Base-by-base conservation (phyloP, 495 filamentous ascomycete species). In the Choiromyces venosus region DNA sequence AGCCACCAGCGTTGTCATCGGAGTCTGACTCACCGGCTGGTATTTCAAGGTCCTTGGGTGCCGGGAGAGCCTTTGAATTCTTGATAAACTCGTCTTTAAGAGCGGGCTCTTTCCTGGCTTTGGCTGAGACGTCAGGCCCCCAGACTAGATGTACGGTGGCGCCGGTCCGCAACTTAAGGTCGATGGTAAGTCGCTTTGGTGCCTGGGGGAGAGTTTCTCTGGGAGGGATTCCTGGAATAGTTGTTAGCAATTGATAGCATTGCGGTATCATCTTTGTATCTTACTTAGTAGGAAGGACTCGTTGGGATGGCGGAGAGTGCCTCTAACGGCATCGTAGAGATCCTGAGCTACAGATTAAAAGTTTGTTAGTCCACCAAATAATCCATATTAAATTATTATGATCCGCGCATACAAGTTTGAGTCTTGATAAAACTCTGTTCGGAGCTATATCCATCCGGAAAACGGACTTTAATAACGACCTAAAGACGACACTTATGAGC, bases 131-230 rank as follows among this genome's bases (percentile, higher is more conserved):
- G 12, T 75, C 81, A 10, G 90, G 87, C 64, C 89, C 87, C 93
- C 93, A 97, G 33, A 87, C 80, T 56, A 97, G 88, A 70, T 91
- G 93, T 39, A 98, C 85, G 35, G 96, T 83, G 38, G 92, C 89
- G 16, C 88, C 85, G 4, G 89, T 88, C 67, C 83, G 85, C 74
- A 97, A 86, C 5, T 88, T 85, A 68, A 96, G 86, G 71, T 91
- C 88, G 69, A 87, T 85, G 71, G 97, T 91, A 42, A 99, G 81
- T n/a, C 83, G 86, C 65, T 82, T 84, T 70, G 85, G 82, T 18
- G 84, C 83, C 19, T 87, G 79, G 33, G 88, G 84, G 33, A 89
- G 83, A 10, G 72, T 77, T 14, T 79, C 73, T 38, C 68, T 75
- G 3, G 79, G 79, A 36, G 79, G 79, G 21, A 81, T 81, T 40